Evolutionary conservation across 192 early-diverging fungal species (phyloP), one percentile per base, ranked within the genome.

Genomic region (Rhizophagus prolifer): DNA sequence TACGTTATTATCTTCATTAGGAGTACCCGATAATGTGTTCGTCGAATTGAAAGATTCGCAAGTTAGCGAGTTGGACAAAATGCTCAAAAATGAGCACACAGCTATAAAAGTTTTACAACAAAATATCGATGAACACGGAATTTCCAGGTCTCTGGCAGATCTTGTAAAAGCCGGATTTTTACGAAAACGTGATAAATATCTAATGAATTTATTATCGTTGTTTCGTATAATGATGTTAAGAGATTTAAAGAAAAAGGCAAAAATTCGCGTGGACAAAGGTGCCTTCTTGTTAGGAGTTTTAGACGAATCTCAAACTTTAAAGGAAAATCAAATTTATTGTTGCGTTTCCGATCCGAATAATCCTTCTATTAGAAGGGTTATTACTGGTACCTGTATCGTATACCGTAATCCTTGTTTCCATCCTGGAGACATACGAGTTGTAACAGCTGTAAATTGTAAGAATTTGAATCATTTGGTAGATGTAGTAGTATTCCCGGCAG

Each of bases 401-500:
- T 85, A 81, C 12, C 81, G 90, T 21, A 87, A 86, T 63, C 90
- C 90, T 3, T 91, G 89, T 46, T 90, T 91, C 72, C 90, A 91
- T 76, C 90, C 90, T 13, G 90, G 90, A 19, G 90, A 91, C 68
- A 76, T 90, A 0, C 79, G 88, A 26, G 79, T 90, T 14, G 90
- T 89, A 12, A 82, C 59, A 9, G 90, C 90, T 1, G 90, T 90
- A 3, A 76, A 90, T 25, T 80, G 83, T 47, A 83, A 76, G 4
- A 72, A 72, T 2, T 67, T 91, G 25, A 71, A 47, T 31, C 78
- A 90, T 75, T 75, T 91, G 3, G 69, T 74, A 9, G 90, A 95
- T 76, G 94, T 95, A 1, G 81, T 95, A 3, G 94, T 94, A 0
- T 95, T 95, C 76, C 86, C 90, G n/a, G 82, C 88, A 36, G 79